Evolutionary conservation across 345 rosid genomes (phyloP), one percentile per base, ranked within the genome.

Genomic region (Anastatica hierochuntica): DNA sequence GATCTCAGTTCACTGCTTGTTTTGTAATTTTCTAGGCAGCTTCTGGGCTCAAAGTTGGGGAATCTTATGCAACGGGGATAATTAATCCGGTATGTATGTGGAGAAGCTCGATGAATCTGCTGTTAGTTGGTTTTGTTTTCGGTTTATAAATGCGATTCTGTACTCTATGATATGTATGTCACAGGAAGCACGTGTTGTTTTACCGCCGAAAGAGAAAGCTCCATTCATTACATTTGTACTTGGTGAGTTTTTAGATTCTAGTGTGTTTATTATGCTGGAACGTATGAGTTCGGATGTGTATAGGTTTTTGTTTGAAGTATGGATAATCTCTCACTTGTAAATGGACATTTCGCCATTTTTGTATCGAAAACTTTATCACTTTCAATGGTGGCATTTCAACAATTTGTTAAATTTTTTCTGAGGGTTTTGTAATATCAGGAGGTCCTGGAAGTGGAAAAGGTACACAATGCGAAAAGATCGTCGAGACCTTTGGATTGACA

Each of bases 361-460:
- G 33, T 27, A 13, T 39, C 43, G n/a, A n/a, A 33, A 34, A 27
- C 23, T 27, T 43, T 31, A 11, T 34, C 14, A 10, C 27, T 19
- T 37, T 58, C 7, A 1, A 14, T 15, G 15, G 14, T 13, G 19
- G 26, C 11, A 36, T 20, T 62, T 14, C 19, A 31, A 27, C n/a
- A 35, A 2, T 10, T 27, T 41, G 48, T n/a, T n/a, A n/a, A 31
- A 8, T 30, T 9, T 2, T 10, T 18, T 49, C 6, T 58, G 49
- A 26, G 35, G 41, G 7, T 40, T 46, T 8, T 31, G 4, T 4
- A 36, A 4, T 6, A 12, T 33, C 40, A 81, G 88, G 92, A 60
- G 92, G 92, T 48, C 85, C 88, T 52, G 92, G 94, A 42, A 83
- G 95, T 73, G 94, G 94, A 31, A 89, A 85, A 74, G 97, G 97